These are phyloP conservation scores for Mycena leptocephala DNA, from an alignment of 768 basidiomycete genomes.

Conservation along the genomic window DNA sequence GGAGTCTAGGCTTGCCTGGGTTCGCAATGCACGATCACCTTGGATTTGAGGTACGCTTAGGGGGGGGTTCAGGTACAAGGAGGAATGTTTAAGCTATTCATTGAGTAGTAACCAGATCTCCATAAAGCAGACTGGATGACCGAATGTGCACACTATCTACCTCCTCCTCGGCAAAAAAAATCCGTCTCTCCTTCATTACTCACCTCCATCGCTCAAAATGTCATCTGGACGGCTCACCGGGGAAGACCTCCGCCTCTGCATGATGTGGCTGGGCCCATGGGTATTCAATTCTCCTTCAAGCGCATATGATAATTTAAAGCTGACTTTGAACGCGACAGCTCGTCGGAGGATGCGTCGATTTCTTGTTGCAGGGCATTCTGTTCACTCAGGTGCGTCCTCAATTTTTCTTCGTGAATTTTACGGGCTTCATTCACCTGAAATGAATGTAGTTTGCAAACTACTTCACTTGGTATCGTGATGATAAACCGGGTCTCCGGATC, in stretches of 20 bases:
- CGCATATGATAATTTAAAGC: no score
- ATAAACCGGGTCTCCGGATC: neutral
- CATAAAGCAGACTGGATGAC: no score
- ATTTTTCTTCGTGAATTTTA: neutral
- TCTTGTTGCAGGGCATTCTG: neutral
- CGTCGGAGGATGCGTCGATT: slow-evolving; percentile 2
- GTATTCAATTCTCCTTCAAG: neutral
- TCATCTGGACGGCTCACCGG: neutral
- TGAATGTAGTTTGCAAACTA: neutral
- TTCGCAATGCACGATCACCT: no score
- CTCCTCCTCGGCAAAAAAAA: no score
- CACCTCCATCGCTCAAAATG: neutral
- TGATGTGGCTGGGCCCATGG: slow-evolving; percentile 6
- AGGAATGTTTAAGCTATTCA: no score
- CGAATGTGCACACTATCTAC: no score
- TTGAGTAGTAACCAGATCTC: no score
- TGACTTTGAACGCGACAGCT: neutral
- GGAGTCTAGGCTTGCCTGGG: no score
- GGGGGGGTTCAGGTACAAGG: no score
- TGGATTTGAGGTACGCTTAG: no score
- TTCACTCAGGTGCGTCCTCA: neutral
- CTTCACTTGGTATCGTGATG: neutral
- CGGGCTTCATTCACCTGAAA: neutral
- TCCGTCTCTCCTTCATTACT: no score
- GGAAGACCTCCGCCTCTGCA: neutral